A percentile compares a stretch with the other conserved stretches of the same genome.
phyloP scores from a whole-genome alignment of 2,329 filamentous ascomycete genomes.

The Microdochium trichocladiopsis region DNA sequence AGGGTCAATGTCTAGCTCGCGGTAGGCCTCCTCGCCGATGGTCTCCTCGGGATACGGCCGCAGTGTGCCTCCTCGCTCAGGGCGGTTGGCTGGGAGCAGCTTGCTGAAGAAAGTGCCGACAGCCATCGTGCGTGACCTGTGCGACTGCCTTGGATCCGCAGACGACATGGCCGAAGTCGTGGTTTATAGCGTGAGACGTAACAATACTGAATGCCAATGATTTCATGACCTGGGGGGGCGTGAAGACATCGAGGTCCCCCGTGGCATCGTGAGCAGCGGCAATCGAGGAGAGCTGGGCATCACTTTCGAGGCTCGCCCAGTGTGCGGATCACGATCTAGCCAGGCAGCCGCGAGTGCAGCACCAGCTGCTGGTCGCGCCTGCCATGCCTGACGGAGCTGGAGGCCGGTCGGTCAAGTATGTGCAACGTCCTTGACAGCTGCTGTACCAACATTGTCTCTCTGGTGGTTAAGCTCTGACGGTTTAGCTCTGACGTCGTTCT shows the following conservation, averaged over 20 bases:
- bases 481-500: neutral
- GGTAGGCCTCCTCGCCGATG: slow-evolving; percentile 11
- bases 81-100: slow-evolving; percentile 39
- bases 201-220: too few species aligned
- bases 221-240: too few species aligned
- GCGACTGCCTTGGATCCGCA: neutral
- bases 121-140: slow-evolving; percentile 17
- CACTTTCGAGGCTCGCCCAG: too few species aligned
- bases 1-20: slow-evolving; percentile 11
- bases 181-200: too few species aligned
- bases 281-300: slow-evolving; percentile 2
- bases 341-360: neutral
- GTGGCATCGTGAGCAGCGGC: too few species aligned
- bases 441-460: neutral
- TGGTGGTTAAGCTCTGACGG: neutral
- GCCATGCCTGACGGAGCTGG: neutral
- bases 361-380: neutral
- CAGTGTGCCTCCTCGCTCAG: slow-evolving; percentile 42
- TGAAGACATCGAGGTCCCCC: too few species aligned
- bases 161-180: too few species aligned
- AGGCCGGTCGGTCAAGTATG: neutral
- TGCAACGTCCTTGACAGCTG: neutral
- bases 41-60: slow-evolving; percentile 16
- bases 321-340: neutral
- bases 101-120: slow-evolving; percentile 33